phyloP scores from a whole-genome alignment of 176 grass and related monocot genomes.

The Raddia guianensis region DNA sequence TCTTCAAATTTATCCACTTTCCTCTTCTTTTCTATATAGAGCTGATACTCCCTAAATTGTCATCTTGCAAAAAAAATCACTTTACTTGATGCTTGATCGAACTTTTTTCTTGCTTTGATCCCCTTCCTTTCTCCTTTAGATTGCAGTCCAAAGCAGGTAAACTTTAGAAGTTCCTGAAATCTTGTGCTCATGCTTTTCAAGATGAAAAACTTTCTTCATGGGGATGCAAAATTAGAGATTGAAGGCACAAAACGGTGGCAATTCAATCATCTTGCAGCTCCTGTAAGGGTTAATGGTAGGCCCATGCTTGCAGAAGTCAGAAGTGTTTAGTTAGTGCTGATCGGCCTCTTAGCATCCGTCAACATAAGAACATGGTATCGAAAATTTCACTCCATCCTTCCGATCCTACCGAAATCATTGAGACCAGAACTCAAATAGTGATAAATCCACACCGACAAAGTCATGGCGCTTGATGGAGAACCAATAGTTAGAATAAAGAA shows the following conservation, averaged over 20 bases:
- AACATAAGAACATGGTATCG: neutral
- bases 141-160: neutral
- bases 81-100: neutral
- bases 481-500: conserved; percentile 4
- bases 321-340: neutral
- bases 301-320: neutral
- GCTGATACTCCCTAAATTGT: neutral
- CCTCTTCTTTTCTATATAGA: neutral
- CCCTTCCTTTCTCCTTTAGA: neutral
- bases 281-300: neutral
- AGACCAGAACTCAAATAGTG: neutral
- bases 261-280: conserved; percentile 1
- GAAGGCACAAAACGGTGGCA: neutral
- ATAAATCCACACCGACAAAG: conserved; percentile 14
- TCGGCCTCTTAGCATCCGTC: neutral
- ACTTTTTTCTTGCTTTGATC: neutral
- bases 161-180: neutral
- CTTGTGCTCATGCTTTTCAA: neutral
- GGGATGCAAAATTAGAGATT: neutral
- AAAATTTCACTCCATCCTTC: neutral
- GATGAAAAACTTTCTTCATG: neutral
- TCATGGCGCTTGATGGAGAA: neutral
- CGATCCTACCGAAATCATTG: neutral
- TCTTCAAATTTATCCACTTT: neutral
- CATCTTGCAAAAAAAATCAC: neutral